Evolutionary conservation across 2,329 filamentous ascomycete genomes (phyloP).

Genomic region (Chaetomiaceae sp.): DNA sequence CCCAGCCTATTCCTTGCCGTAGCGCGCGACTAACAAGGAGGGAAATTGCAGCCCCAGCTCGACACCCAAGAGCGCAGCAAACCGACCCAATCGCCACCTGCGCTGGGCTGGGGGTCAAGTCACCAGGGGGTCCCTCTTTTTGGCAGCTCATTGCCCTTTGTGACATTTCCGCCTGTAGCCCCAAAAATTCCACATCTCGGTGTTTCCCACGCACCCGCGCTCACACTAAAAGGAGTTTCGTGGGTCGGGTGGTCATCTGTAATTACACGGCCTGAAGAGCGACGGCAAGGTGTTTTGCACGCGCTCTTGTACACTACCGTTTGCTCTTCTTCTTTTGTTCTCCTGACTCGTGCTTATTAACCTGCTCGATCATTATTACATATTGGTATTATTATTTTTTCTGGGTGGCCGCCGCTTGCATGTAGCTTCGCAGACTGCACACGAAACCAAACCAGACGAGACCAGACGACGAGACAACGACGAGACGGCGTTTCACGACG

Average conservation of each 20-base stretch:
- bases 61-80: not conserved
- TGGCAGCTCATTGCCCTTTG: slow-evolving; percentile 4
- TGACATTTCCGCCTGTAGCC: not conserved
- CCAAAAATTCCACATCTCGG: not conserved
- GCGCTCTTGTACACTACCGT: not conserved
- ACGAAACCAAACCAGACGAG: not conserved
- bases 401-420: not conserved
- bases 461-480: slow-evolving; percentile 1
- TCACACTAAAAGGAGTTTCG: slow-evolving; percentile 2
- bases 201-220: not conserved
- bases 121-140: slow-evolving; percentile 10
- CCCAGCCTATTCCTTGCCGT: slow-evolving; percentile 20
- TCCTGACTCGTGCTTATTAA: slow-evolving; percentile 13
- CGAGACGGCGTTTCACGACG: not conserved
- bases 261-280: slow-evolving; percentile 1
- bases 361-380: no score
- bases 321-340: not conserved
- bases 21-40: slow-evolving; percentile 28
- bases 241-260: not conserved
- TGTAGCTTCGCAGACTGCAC: not conserved
- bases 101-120: slow-evolving; percentile 1
- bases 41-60: slow-evolving; percentile 21
- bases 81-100: slow-evolving; percentile 2
- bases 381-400: no score
- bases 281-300: not conserved